A percentile compares a stretch with the other conserved stretches of the same genome.
phyloP scores from a whole-genome alignment of 2,329 filamentous ascomycete species.

The Amauroascus niger region DNA sequence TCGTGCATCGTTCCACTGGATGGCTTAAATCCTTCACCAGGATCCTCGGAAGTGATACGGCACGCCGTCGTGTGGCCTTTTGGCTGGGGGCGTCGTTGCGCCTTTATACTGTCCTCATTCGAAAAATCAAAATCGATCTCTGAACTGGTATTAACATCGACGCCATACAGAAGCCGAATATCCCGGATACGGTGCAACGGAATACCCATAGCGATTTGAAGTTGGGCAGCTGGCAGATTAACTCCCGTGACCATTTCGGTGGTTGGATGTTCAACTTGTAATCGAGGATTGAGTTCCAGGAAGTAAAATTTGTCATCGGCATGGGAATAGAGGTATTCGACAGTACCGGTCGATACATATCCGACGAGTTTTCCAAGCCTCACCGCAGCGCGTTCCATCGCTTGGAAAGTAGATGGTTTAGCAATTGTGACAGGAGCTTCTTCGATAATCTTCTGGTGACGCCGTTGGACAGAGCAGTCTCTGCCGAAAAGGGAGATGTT shows the following conservation, averaged over 20 bases:
- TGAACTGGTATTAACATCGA: constrained; percentile 74
- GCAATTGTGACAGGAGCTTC: constrained; percentile 97
- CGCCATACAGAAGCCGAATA: constrained; percentile 90
- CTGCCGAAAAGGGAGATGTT: constrained; percentile 98
- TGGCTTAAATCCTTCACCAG: constrained; percentile 98
- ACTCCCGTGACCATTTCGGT: constrained; percentile 99
- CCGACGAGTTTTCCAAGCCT: constrained; percentile 88
- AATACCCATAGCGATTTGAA: constrained; percentile 98
- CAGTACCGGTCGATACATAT: constrained; percentile 96
- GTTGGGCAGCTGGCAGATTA: constrained; percentile 90
- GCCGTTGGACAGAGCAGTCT: constrained; percentile 96
- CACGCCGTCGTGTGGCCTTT: constrained; percentile 97
- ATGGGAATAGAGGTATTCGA: constrained; percentile 98
- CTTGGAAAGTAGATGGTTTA: constrained; percentile 75
- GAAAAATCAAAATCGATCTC: constrained; percentile 97
- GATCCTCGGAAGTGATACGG: constrained; percentile 97
- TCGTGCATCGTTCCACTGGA: constrained; percentile 99
- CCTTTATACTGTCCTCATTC: constrained; percentile 68
- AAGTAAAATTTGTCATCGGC: constrained; percentile 99
- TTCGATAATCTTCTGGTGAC: constrained; percentile 99
- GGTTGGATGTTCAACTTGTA: constrained; percentile 98
- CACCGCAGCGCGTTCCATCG: constrained; percentile 94
- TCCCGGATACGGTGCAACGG: constrained; percentile 91
- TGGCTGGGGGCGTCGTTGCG: constrained; percentile 79
- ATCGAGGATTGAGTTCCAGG: constrained; percentile 93